These are phyloP conservation scores for Epichloe glyceriae DNA, from an alignment of 2,329 filamentous ascomycete species.

Conservation along the genomic window DNA sequence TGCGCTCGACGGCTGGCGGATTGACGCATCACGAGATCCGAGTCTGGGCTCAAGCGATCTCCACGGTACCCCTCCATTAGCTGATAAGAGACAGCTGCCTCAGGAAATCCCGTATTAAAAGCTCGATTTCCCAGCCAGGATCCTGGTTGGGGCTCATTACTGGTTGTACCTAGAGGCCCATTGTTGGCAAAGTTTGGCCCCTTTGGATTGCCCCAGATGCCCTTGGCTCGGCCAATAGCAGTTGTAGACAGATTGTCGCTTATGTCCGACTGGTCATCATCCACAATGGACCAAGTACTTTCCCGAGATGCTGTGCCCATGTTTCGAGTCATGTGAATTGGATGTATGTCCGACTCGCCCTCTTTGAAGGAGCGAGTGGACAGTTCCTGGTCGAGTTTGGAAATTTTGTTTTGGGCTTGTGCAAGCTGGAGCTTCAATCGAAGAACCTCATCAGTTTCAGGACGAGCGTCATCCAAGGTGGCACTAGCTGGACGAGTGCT, in stretches of 20 bases:
- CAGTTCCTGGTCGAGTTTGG: conserved; percentile 58
- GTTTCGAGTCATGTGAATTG: conserved; percentile 11
- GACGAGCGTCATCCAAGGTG: conserved; percentile 28
- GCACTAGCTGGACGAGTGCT: conserved; percentile 41
- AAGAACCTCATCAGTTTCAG: conserved; percentile 44
- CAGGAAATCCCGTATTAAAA: conserved; percentile 26
- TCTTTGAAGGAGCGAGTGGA: conserved; percentile 47
- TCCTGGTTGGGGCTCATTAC: conserved; percentile 22
- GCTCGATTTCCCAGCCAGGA: conserved; percentile 34
- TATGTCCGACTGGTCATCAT: conserved; percentile 44
- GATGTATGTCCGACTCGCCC: conserved; percentile 25
- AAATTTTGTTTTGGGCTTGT: conserved; percentile 56
- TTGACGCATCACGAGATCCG: conserved; percentile 33
- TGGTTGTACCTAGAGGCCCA: conserved; percentile 20
- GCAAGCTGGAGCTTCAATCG: conserved; percentile 60
- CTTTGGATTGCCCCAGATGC: conserved; percentile 43
- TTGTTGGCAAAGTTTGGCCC: conserved; percentile 20
- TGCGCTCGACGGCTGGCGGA: conserved; percentile 30
- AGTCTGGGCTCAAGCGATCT: conserved; percentile 36
- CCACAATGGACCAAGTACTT: conserved; percentile 37
- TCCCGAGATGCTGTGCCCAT: conserved; percentile 21
- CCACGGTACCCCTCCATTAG: conserved; percentile 28
- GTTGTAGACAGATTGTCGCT: conserved; percentile 40
- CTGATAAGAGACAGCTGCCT: conserved; percentile 23
- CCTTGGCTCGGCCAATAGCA: conserved; percentile 39